Evolutionary conservation across 2,329 filamentous ascomycete species (phyloP), one percentile per base, ranked within the genome.

Genomic region (Pseudodiploospora longispora): DNA sequence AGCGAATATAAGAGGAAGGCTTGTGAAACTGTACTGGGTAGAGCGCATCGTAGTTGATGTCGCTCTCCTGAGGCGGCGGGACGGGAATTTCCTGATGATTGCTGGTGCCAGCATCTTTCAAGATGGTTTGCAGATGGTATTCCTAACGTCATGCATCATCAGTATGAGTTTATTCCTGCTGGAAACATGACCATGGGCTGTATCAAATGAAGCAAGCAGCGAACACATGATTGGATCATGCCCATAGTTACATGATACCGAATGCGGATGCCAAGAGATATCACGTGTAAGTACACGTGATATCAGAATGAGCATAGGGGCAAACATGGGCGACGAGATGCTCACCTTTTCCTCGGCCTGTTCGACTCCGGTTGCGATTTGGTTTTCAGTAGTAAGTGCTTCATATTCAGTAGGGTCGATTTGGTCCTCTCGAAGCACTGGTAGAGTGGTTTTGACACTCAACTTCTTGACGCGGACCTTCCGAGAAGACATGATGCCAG

Each of bases 311-410:
- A 44, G 51, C 54, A 48, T 37, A 50, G 55, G 49, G 47, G 53
- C 48, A 55, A 57, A 54, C 52, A 53, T 37, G 45, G 19, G 41
- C 37, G 38, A 29, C 30, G 38, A 47, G 33, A 52, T 51, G 87
- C 89, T 81, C 69, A 96, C 93, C 72, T 91, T 91, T 80, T 97
- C 90, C 70, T 98, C 93, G 53, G 83, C 87, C 64, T 95, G 90
- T 69, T 98, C 93, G 58, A 98, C 93, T 68, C 93, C 93, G 54
- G 90, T 96, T 63, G 93, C 89, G 63, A 96, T 88, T 83, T 87
- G 70, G 75, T 81, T 72, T 79, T 87, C 77, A 63, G 85, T 84
- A 56, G 85, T 85, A 63, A 91, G 82, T 58, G 86, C 80, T 69
- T 95, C 87, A 66, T 96, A 95, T 67, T 89, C 80, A 59, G 75